Base-by-base conservation (phyloP, 768 basidiomycete genomes). In the Leucocoprinus sp. region DNA sequence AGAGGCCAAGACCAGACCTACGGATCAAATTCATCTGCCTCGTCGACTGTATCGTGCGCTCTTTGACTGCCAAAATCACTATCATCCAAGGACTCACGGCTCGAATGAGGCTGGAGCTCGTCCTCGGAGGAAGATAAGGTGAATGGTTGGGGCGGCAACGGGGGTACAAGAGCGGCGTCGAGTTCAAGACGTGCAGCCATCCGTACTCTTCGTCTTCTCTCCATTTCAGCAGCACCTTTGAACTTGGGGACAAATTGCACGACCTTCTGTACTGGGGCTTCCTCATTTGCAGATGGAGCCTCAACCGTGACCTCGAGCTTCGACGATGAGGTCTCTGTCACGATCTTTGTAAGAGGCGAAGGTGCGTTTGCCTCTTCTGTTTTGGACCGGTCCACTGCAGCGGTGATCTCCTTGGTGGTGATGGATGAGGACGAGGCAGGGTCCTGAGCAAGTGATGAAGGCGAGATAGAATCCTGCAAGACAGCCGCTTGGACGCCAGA, bases 181-280 rank as follows among this genome's bases (percentile, higher is more conserved):
- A 67, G 67, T n/a, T 59, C 72, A 49, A 72, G 64, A 9, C 84
- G 75, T 4, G 82, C 81, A 31, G 75, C 76, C 68, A 91, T 76
- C 9, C 88, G 72, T 31, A 72, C 61, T 45, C 72, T 71, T 19
- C 89, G 64, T 12, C 87, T 69, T 3, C 73, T 77, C 51, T 89
- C 89, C 87, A 90, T 90, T 59, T 92, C 86, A n/a, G 78, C 87
- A 0, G 84, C 82, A 6, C 84, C 81, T 52, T 80, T 84, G 65
- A 91, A 90, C 41, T 76, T 82, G 14, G 88, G 88, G 19, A 84
- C 68, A 54, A 88, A 89, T 43, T 72, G 77, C 4, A 72, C 64
- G 9, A 65, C 72, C 50, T 76, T 80, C 9, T 70, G 53, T 3
- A 72, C 73, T 15, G 70, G 75, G 0, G 60, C 62, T 42, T 72